Conservation (phyloP, 495 filamentous ascomycete genomes). For the Neohortaea acidophila region DNA sequence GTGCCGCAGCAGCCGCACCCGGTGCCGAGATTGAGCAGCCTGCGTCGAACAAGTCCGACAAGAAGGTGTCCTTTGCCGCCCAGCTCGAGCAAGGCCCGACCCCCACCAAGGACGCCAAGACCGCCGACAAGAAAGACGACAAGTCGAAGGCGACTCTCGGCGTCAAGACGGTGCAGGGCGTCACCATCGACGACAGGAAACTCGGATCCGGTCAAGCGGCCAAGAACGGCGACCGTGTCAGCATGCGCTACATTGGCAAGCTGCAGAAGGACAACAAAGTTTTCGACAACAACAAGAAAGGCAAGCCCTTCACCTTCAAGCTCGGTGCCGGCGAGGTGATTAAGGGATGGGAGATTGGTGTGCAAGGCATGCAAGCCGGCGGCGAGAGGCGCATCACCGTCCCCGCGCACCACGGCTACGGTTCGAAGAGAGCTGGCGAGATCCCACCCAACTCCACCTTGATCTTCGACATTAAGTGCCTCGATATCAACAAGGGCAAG, state of each 20-base stretch:
- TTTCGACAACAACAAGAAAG: conserved; percentile 96
- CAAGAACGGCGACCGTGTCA: conserved; percentile 72
- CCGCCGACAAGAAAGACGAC: conserved; percentile 28
- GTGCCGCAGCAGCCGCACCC: conserved; percentile 55
- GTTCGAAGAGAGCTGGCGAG: conserved; percentile 50
- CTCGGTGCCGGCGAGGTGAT: conserved; percentile 89
- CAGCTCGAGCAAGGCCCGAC: conserved; percentile 94
- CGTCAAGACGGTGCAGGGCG: conserved; percentile 65
- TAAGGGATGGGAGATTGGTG: conserved; percentile 94
- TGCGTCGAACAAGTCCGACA: conserved; percentile 48
- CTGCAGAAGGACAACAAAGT: conserved; percentile 67
- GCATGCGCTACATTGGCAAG: conserved; percentile 97
- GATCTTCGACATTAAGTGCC: conserved; percentile 82
- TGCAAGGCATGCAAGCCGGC: conserved; percentile 80
- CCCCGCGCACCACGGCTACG: conserved; percentile 73
- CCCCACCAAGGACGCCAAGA: conserved; percentile 41
- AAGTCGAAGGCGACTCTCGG: conserved; percentile 36
- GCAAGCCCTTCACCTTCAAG: conserved; percentile 89
- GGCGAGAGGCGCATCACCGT: conserved; percentile 85
- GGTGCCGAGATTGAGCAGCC: conserved; percentile 39
- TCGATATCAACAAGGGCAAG: conserved; percentile 43
- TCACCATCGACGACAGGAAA: conserved; percentile 92
- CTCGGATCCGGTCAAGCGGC: conserved; percentile 62
- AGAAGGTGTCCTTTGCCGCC: conserved; percentile 98
- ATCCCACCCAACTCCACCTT: conserved; percentile 85